A percentile compares a stretch with the other conserved stretches of the same genome.
phyloP scores from a whole-genome alignment of 805 yeast genomes.

The Candida coquimbonensis region DNA sequence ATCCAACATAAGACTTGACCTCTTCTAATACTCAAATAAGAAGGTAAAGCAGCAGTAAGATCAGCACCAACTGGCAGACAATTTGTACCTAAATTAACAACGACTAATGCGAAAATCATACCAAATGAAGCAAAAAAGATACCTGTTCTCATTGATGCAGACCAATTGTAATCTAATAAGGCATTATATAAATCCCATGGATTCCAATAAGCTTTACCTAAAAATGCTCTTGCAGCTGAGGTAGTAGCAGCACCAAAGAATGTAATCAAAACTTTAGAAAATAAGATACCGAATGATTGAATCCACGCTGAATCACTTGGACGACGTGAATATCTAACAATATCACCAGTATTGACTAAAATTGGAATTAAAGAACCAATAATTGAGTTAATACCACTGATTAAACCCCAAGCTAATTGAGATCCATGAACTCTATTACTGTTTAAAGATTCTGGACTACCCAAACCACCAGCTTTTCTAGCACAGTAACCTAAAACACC shows the following conservation, averaged over 20 bases:
- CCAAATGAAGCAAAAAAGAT: slow-evolving; percentile 1
- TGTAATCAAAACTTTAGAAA: slow-evolving; percentile 1
- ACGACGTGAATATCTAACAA: slow-evolving; percentile 2
- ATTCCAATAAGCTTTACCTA: slow-evolving; percentile 1
- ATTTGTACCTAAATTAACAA: slow-evolving; percentile 3
- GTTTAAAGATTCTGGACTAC: slow-evolving; percentile 2
- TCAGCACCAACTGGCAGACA: slow-evolving; percentile 4
- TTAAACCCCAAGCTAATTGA: slow-evolving; percentile 1
- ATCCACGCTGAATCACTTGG: slow-evolving; percentile 4
- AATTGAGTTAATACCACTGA: slow-evolving; percentile 2
- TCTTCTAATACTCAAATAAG: background rate
- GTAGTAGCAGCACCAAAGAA: slow-evolving; percentile 4
- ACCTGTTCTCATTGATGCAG: slow-evolving; percentile 1
- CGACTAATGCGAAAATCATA: slow-evolving; percentile 2
- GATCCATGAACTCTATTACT: slow-evolving; percentile 2
- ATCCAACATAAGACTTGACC: slow-evolving; percentile 1
- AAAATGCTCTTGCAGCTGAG: slow-evolving; percentile 1
- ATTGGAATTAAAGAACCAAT: slow-evolving; percentile 3
- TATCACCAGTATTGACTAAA: slow-evolving; percentile 2
- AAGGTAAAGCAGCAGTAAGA: slow-evolving; percentile 1
- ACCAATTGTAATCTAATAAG: slow-evolving; percentile 1
- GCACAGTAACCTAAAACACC: slow-evolving; percentile 9
- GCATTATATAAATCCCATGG: slow-evolving; percentile 3
- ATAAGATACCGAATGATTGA: slow-evolving; percentile 1
- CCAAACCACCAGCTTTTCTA: slow-evolving; percentile 8